Base-by-base conservation (phyloP, 106 monocot species). In the Allium cepa region DNA sequence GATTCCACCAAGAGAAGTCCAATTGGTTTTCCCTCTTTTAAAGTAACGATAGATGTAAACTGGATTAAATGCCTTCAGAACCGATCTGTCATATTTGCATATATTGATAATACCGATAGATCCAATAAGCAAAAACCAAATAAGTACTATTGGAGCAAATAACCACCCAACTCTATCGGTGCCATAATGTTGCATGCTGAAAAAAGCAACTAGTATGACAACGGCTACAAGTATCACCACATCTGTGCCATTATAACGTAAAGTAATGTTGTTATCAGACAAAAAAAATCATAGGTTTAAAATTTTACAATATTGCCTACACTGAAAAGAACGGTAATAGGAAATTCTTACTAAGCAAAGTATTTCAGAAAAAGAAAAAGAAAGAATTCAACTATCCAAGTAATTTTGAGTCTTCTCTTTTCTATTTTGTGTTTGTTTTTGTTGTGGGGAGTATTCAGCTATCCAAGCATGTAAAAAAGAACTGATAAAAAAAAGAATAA, bases 1-100 rank as follows among this genome's bases (percentile, higher is more conserved):
- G 61, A 97, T 89, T 60, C 96, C 96, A 26, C 96, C 96, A 64
- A 97, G 92, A 10, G 92, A 92, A 11, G 82, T 71, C 96, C 92
- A 97, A 48, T 75, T 78, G 8, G 62, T 28, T 15, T 56, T 70
- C 46, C 86, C 80, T 63, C 78, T 56, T 67, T 56, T 84, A 27
- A 97, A 82, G 69, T 82, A 97, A 13, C 77, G 79, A 27, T 79
- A 72, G 47, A 97, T 97, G 70, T 82, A 82, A 36, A 88, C 58
- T 12, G 96, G 96, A 64, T 86, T 84, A 62, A 79, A 92, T 60
- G 96, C 96, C 77, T 79, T 97, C 48, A 92, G 70, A 69, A 82
- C 92, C 4, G 92, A 69, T 9, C 71, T 77, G 59, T 88, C 83
- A 69, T 96, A 84, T 70, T 86, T 96, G 69, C 75, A 84, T 71